These are phyloP conservation scores for Butyriboletus appendiculatus DNA, from an alignment of 1,284 basidiomycete species.

Conservation along the genomic window DNA sequence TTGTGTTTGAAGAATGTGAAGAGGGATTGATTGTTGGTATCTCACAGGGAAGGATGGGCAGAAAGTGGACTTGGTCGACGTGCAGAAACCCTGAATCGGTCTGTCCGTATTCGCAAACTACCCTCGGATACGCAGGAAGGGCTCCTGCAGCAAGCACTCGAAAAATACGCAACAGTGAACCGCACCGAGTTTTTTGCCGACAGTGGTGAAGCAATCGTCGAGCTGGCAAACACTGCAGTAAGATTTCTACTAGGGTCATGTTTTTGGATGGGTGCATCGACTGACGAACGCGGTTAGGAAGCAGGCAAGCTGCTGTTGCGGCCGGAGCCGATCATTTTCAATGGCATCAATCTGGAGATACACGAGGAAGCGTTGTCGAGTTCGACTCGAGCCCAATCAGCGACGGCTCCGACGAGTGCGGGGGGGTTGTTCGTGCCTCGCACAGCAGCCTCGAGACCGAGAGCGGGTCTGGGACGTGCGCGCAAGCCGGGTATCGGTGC, in stretches of 20 bases:
- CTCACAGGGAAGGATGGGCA: slow-evolving; percentile 41
- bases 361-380: slow-evolving; percentile 49
- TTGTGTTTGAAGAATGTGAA: neutral
- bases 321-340: slow-evolving; percentile 67
- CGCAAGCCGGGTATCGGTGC: slow-evolving; percentile 35
- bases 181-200: slow-evolving; percentile 76
- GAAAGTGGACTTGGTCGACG: slow-evolving; percentile 59
- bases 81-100: slow-evolving; percentile 67
- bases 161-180: slow-evolving; percentile 73
- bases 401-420: slow-evolving; percentile 41
- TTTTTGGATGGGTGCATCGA: neutral
- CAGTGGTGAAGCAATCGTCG: slow-evolving; percentile 71
- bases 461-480: slow-evolving; percentile 65
- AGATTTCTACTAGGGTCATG: slow-evolving; percentile 29
- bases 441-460: slow-evolving; percentile 59
- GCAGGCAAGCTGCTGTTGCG: slow-evolving; percentile 75
- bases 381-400: slow-evolving; percentile 34
- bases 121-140: slow-evolving; percentile 80
- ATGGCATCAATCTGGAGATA: slow-evolving; percentile 56
- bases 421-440: slow-evolving; percentile 65
- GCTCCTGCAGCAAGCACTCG: slow-evolving; percentile 83
- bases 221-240: slow-evolving; percentile 74
- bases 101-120: slow-evolving; percentile 76
- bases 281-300: slow-evolving; percentile 50
- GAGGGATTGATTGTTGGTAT: neutral